These are phyloP conservation scores for Silybum marianum DNA, from an alignment of 129 eudicot genomes.

Conservation along the genomic window DNA sequence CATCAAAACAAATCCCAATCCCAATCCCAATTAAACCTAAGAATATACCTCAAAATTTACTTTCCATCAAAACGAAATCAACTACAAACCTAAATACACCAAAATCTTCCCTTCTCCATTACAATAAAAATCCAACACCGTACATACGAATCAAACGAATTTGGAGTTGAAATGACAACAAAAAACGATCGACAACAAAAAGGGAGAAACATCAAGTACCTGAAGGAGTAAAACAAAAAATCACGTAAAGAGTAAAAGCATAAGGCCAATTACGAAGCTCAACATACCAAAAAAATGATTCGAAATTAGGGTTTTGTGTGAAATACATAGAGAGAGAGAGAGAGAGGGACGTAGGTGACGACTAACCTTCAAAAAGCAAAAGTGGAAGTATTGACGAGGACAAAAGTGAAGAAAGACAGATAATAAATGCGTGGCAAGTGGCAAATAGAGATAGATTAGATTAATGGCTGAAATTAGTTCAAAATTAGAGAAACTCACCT, in stretches of 20 bases:
- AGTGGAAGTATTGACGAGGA: slow-evolving; percentile 41
- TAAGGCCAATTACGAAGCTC: not conserved
- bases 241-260: not conserved
- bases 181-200: not conserved
- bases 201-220: slow-evolving; percentile 22
- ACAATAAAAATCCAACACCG: not conserved
- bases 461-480: slow-evolving; percentile 14
- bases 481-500: slow-evolving; percentile 21
- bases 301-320: slow-evolving; percentile 31
- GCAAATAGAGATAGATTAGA: not conserved
- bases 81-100: not conserved
- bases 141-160: not conserved
- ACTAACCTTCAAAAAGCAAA: slow-evolving; percentile 19
- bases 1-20: not conserved
- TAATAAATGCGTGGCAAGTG: slow-evolving; percentile 40
- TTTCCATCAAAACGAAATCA: not conserved
- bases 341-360: slow-evolving; percentile 14
- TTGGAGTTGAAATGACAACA: slow-evolving; percentile 7
- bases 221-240: slow-evolving; percentile 12
- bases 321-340: not conserved
- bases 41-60: slow-evolving; percentile 10
- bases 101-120: not conserved
- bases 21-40: slow-evolving; percentile 1
- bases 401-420: slow-evolving; percentile 42
- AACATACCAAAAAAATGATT: not conserved